Percentiles rank a stretch among this genome's conserved stretches.
phyloP scores from a whole-genome alignment of 2,329 filamentous ascomycete species.

The Cordyceps javanica region DNA sequence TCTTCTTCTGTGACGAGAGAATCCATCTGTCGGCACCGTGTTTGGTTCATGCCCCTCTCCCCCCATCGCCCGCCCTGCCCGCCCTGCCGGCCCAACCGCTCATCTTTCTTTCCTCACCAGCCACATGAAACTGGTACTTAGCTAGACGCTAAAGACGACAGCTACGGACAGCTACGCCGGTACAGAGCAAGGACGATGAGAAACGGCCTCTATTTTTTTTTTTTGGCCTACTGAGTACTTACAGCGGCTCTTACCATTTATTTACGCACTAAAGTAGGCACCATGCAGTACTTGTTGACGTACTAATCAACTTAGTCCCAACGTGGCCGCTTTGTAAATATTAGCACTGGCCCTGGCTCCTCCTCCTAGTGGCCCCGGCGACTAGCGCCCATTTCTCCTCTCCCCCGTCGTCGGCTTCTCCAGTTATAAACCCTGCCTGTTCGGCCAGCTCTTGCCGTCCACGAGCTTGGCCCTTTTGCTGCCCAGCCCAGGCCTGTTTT shows the following conservation, averaged over 20 bases:
- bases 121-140: background rate
- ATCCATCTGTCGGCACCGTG: no score
- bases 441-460: constrained; percentile 12
- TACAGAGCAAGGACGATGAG: no score
- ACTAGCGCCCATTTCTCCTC: constrained; percentile 6
- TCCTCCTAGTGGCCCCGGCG: background rate
- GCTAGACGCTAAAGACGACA: background rate
- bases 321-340: background rate
- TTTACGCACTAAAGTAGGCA: background rate
- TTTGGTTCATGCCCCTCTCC: background rate
- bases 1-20: background rate
- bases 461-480: constrained; percentile 3
- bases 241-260: background rate
- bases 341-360: background rate
- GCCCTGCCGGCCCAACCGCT: background rate
- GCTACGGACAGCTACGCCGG: background rate
- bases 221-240: no score
- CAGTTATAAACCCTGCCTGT: constrained; percentile 6
- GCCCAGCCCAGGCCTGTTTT: background rate
- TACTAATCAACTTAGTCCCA: no score
- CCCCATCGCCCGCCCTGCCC: background rate
- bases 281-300: no score
- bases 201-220: no score
- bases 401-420: constrained; percentile 1
- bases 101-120: background rate